Base-by-base conservation (phyloP, 148 eudicot genomes). In the Camellia granthamiana region DNA sequence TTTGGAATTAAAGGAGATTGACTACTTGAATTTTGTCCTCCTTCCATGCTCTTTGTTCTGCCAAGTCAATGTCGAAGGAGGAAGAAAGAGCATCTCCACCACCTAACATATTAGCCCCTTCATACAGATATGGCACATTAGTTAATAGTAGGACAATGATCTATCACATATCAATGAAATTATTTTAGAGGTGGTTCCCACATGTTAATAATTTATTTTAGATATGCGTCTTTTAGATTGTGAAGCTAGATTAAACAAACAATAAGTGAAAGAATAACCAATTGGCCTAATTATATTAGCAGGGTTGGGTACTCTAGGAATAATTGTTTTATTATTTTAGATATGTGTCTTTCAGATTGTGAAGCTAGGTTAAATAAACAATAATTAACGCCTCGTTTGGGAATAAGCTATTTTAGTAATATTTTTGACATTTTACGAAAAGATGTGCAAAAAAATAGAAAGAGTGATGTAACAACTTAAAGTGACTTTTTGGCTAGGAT, bases 1-100 rank as follows among this genome's bases (percentile, higher is more conserved):
- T 75, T 75, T 60, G 51, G 66, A 38, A 61, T 41, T n/a, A 59
- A 52, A 75, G 6, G 67, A 59, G 54, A 62, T 75, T 60, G 46
- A 43, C 59, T 15, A 9, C 54, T 42, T n/a, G 67, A 2, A 19
- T 59, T 18, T 59, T 75, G 4, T 42, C 9, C 67, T 42, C 54
- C 67, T 42, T 59, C 78, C 52, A 4, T 18, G 2, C 49, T 47
- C 15, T 4, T 51, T 75, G 16, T 30, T 14, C 47, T 23, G 77
- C 56, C 38, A 15, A 16, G 12, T 19, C 18, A 72, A 72, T 73
- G 43, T 55, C 13, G 62, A 56, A 52, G 42, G 43, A 58, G 65
- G n/a, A 74, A 60, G 41, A 41, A n/a, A 19, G 46, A 14, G 62
- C 21, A 74, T 74, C n/a, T 74, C 61, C 54, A 38, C 78, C 30